Percentiles rank a stretch among this genome's conserved stretches.
These are phyloP conservation scores for Cyclocybe cylindracea DNA, from an alignment of 768 basidiomycete genomes.

Conservation along the genomic window DNA sequence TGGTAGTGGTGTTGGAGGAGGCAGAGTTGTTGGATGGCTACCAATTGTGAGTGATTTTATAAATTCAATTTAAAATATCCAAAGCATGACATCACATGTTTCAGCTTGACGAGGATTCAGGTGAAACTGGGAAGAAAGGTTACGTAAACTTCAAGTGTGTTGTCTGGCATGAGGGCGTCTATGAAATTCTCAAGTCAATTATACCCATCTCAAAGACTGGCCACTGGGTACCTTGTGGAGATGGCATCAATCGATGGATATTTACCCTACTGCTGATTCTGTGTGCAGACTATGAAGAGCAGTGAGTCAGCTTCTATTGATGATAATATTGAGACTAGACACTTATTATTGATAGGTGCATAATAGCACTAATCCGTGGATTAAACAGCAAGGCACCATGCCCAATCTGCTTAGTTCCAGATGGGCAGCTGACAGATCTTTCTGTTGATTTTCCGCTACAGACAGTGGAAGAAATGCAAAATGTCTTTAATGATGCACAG, in stretches of 20 bases:
- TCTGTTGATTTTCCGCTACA: neutral
- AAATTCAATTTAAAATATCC: slow-evolving; percentile 31
- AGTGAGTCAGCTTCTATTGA: no score
- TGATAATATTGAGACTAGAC: neutral
- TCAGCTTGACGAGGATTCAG: slow-evolving; percentile 30
- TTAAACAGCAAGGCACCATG: slow-evolving; percentile 27
- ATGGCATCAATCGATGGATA: slow-evolving; percentile 22
- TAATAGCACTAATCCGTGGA: slow-evolving; percentile 37
- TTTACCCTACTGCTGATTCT: slow-evolving; percentile 41
- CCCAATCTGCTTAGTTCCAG: slow-evolving; percentile 32
- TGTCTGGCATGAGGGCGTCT: slow-evolving; percentile 40
- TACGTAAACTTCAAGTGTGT: slow-evolving; percentile 34
- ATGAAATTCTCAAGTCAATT: slow-evolving; percentile 28
- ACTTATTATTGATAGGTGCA: slow-evolving; percentile 19
- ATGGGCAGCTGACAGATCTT: slow-evolving; percentile 9
- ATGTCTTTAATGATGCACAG: neutral
- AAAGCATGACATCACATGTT: slow-evolving; percentile 4
- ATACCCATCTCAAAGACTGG: slow-evolving; percentile 7
- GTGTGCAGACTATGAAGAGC: slow-evolving; percentile 46
- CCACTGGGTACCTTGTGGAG: slow-evolving; percentile 7
- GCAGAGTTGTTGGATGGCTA: no score
- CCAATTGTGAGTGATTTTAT: no score
- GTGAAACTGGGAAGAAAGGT: slow-evolving; percentile 26
- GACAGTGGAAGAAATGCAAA: neutral
- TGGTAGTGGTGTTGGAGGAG: no score